phyloP scores from a whole-genome alignment of 345 rosid genomes.

The Brassica nigra region DNA sequence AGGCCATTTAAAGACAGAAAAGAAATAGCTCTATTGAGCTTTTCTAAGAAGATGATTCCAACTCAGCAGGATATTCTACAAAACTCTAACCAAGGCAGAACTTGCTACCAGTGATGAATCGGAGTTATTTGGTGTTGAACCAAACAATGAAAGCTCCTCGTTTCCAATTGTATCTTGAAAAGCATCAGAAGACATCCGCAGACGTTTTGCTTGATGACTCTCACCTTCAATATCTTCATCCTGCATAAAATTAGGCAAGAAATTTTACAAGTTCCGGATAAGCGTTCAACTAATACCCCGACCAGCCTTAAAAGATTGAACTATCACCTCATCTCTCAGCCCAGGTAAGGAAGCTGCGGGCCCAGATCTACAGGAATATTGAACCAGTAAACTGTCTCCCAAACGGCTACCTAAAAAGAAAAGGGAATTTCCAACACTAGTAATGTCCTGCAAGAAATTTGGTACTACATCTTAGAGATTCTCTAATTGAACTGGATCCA shows the following conservation, averaged over 20 bases:
- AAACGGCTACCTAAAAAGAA: slow-evolving; percentile 91
- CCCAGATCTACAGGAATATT: slow-evolving; percentile 68
- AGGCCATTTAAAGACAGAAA: slow-evolving; percentile 12
- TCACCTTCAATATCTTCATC: slow-evolving; percentile 94
- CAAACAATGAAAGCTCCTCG: slow-evolving; percentile 91
- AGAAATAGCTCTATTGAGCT: slow-evolving; percentile 18
- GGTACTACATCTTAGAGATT: slow-evolving; percentile 22
- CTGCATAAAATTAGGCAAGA: slow-evolving; percentile 45
- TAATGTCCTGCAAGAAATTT: slow-evolving; percentile 64
- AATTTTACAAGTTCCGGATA: slow-evolving; percentile 7
- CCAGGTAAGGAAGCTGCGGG: slow-evolving; percentile 61
- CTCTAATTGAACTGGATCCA: slow-evolving; percentile 1
- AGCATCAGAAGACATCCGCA: slow-evolving; percentile 79
- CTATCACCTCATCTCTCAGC: slow-evolving; percentile 82
- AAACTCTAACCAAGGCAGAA: slow-evolving; percentile 27
- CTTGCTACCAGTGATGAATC: slow-evolving; percentile 81
- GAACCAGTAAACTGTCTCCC: slow-evolving; percentile 98
- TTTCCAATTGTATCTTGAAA: slow-evolving; percentile 85
- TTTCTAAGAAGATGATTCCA: slow-evolving; percentile 15
- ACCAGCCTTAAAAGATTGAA: slow-evolving; percentile 25
- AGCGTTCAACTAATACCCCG: not conserved
- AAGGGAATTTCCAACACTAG: slow-evolving; percentile 75
- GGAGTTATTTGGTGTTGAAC: slow-evolving; percentile 69
- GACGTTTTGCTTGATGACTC: slow-evolving; percentile 68
- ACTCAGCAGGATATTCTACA: slow-evolving; percentile 28